Base-by-base conservation (phyloP, 768 basidiomycete genomes). In the Termitomyces sp. region DNA sequence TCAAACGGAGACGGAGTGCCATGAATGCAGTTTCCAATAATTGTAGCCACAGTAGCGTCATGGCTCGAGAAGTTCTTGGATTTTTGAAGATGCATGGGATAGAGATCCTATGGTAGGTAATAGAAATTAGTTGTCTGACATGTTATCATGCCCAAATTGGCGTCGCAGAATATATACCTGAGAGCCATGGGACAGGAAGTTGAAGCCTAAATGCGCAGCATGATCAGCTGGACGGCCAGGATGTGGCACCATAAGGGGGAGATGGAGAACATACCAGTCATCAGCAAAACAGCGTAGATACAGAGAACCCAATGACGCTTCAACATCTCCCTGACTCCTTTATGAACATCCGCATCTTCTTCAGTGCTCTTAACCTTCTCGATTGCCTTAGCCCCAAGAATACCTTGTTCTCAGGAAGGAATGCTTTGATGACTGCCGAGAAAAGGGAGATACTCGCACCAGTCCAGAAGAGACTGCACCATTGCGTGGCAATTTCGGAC, bases 401-500 rank as follows among this genome's bases (percentile, higher is more conserved):
- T 1, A 76, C 76, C 58, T 82, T 77, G 36, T 87, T 90, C 73
- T 98, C 95, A 0, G 95, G 95, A 0, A 96, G 71, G 38, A 81
- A 23, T 0, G 81, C 75, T 20, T 93, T 80, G 56, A 95, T 59
- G 4, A 76, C 56, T 0, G 91, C 94, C 0, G 91, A 87, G 50
- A 88, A 84, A 5, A 83, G 69, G 0, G 85, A 85, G 57, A 94
- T 79, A 12, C 87, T 87, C 3, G 88, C 72, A 1, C 83, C 89
- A 41, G 86, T 81, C 85, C 89, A 97, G 78, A 95, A 96, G n/a
- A 97, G 73, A 4, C 80, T 72, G 40, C 93, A 78, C 95, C 95
- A 96, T 46, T 76, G 73, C 35, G 66, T 59, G 0, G 63, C 57
- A 7, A 74, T 75, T 67, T 76, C 69, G 1, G 78, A 71, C 28